Evolutionary conservation across 1,284 basidiomycete genomes (phyloP), one percentile per base, ranked within the genome.

Genomic region (Ceratobasidium sp.): DNA sequence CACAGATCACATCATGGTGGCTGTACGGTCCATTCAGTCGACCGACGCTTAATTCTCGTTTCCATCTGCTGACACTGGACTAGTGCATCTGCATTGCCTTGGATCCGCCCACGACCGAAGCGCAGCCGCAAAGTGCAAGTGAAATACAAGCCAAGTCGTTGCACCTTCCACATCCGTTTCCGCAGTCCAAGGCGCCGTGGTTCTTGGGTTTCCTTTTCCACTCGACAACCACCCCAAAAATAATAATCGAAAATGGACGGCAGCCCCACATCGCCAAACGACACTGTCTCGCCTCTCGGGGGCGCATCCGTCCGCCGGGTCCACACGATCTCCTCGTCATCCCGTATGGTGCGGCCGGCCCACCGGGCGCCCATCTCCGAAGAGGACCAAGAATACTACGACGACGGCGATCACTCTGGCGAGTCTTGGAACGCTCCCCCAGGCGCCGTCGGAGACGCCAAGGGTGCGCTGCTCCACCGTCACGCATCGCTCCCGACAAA

Each of bases 391-490:
- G 85, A 88, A 62, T 85, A 80, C 81, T 53, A 89, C 88, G 86
- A 86, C 43, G 89, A 92, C 74, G 91, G 92, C 77, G 92, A 92
- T 78, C 83, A 86, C 58, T 89, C 92, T 71, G 90, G 88, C 77
- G 90, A 92, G 78, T 74, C 76, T 43, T 92, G 91, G 91, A 87
- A 89, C 43, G 71, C 74, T 12, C 89, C 90, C 43, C 87, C 87
- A 28, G 87, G 92, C 45, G 92, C 92, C 41, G 90, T 89, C 52
- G 91, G 93, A 28, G 92, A 92, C 70, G 91, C 92, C 80, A 93
- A 93, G 80, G 85, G 86, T 10, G 79, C 81, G 28, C 87, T 86
- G 55, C 84, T 93, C 72, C 92, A 93, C 79, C 85, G 92, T 64
- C 92, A 93, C 80, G 87, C 86, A 72, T 93, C 92, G 23, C 84